Evolutionary conservation across 208 protist genomes (phyloP).

Genomic region (Wallacemonas sp.): DNA sequence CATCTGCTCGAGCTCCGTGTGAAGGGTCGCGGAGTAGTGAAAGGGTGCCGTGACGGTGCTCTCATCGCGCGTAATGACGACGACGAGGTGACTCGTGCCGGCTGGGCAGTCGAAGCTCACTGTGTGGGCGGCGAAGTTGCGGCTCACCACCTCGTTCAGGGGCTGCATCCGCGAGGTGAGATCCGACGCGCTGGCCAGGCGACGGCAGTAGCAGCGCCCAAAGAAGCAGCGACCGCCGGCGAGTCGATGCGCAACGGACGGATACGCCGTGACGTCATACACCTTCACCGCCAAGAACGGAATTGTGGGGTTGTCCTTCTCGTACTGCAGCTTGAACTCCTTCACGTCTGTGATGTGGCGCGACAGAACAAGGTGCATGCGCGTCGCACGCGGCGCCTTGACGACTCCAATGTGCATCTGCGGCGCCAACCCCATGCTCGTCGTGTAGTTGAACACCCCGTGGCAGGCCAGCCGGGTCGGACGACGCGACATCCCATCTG

Average conservation of each 20-base stretch:
- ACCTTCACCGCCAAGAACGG: constrained; percentile 69
- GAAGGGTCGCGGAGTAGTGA: constrained; percentile 79
- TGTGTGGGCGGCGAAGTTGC: constrained; percentile 56
- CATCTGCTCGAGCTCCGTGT: constrained; percentile 75
- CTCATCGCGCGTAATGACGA: constrained; percentile 52
- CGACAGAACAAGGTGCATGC: constrained; percentile 83
- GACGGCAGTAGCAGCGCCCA: constrained; percentile 72
- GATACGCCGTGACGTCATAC: constrained; percentile 71
- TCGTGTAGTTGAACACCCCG: constrained; percentile 45
- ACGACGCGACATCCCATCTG: constrained; percentile 44
- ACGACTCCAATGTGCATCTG: constrained; percentile 83
- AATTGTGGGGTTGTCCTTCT: constrained; percentile 41
- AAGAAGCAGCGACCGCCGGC: constrained; percentile 56
- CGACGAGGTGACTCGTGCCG: constrained; percentile 61
- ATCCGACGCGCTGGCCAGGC: constrained; percentile 60
- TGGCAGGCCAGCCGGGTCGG: constrained; percentile 77
- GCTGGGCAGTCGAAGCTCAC: constrained; percentile 83
- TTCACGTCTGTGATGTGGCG: constrained; percentile 70
- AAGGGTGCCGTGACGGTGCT: constrained; percentile 47
- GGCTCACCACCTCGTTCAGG: constrained; percentile 61
- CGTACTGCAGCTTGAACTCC: constrained; percentile 64
- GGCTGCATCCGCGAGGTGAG: constrained; percentile 40
- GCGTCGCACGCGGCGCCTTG: constrained; percentile 41
- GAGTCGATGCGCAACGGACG: constrained; percentile 65
- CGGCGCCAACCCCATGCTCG: constrained; percentile 50